These are phyloP conservation scores for Penicillium rolfsii DNA, from an alignment of 2,329 filamentous ascomycete genomes.

Conservation along the genomic window DNA sequence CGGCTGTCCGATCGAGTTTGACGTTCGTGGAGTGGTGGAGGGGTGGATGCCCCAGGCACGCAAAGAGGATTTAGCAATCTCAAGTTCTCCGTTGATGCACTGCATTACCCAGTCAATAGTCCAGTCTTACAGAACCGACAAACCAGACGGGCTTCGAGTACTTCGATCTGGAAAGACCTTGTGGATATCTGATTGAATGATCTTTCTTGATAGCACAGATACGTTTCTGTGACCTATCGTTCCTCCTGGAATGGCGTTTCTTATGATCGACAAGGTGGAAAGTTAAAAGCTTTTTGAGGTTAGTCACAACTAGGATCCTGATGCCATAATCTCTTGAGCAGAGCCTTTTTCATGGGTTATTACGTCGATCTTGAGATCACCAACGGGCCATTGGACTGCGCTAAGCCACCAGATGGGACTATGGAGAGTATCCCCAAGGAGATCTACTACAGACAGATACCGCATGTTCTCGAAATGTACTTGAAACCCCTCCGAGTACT, in stretches of 20 bases:
- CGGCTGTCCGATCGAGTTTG: slow-evolving; percentile 2
- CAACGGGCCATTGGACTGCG: neutral
- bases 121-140: no score
- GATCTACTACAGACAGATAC: neutral
- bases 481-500: neutral
- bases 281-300: neutral
- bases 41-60: slow-evolving; percentile 17
- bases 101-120: neutral
- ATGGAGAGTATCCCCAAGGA: neutral
- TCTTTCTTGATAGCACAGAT: no score
- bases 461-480: neutral
- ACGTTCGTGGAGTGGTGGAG: slow-evolving; percentile 8
- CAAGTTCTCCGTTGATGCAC: slow-evolving; percentile 23
- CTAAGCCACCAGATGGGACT: neutral
- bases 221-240: no score
- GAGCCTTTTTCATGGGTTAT: neutral
- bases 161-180: no score
- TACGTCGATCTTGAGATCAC: neutral
- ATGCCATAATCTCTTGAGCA: neutral
- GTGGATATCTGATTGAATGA: no score
- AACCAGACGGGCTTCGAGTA: no score
- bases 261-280: neutral
- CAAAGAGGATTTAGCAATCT: slow-evolving; percentile 37
- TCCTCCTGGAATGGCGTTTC: no score
- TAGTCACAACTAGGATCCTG: neutral